A percentile compares a stretch with the other conserved stretches of the same genome.
phyloP scores from a whole-genome alignment of 2,329 filamentous ascomycete species.

The Colletotrichum lini region DNA sequence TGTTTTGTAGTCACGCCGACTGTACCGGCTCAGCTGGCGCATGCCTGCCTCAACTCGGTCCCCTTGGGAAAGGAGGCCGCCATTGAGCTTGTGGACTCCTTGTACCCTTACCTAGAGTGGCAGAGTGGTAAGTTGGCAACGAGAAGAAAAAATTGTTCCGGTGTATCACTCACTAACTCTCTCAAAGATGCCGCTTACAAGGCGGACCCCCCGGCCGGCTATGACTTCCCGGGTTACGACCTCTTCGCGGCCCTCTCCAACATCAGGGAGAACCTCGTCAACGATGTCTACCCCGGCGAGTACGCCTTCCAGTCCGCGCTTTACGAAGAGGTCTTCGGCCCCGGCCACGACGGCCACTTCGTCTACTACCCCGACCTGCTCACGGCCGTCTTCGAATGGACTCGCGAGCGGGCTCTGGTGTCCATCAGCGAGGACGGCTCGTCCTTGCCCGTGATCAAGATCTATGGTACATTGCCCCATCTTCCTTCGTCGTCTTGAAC shows the following conservation, averaged over 20 bases:
- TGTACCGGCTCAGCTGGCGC: constrained; percentile 55
- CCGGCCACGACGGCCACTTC: constrained; percentile 59
- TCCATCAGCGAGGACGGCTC: constrained; percentile 54
- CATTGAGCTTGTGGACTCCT: constrained; percentile 55
- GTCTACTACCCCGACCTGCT: constrained; percentile 58
- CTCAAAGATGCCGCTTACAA: constrained; percentile 57
- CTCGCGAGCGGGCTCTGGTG: constrained; percentile 56
- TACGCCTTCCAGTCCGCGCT: constrained; percentile 58
- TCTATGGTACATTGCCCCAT: constrained; percentile 50
- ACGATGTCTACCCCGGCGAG: constrained; percentile 55
- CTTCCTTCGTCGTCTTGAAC: not conserved
- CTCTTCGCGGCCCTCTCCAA: constrained; percentile 53
- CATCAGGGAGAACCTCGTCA: constrained; percentile 50
- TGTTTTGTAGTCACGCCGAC: not conserved
- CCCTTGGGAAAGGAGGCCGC: constrained; percentile 57
- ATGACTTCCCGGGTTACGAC: constrained; percentile 61
- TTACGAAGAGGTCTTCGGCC: constrained; percentile 55
- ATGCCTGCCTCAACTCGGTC: constrained; percentile 59
- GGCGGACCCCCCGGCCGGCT: constrained; percentile 65
- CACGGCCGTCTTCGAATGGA: constrained; percentile 55
- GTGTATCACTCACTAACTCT: not conserved
- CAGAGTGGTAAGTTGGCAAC: constrained; percentile 50
- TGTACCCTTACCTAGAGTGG: constrained; percentile 59
- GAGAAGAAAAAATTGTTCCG: not conserved
- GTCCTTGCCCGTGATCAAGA: constrained; percentile 61